Evolutionary conservation across 495 filamentous ascomycete species (phyloP).

Genomic region (Penicillium longicatenatum): DNA sequence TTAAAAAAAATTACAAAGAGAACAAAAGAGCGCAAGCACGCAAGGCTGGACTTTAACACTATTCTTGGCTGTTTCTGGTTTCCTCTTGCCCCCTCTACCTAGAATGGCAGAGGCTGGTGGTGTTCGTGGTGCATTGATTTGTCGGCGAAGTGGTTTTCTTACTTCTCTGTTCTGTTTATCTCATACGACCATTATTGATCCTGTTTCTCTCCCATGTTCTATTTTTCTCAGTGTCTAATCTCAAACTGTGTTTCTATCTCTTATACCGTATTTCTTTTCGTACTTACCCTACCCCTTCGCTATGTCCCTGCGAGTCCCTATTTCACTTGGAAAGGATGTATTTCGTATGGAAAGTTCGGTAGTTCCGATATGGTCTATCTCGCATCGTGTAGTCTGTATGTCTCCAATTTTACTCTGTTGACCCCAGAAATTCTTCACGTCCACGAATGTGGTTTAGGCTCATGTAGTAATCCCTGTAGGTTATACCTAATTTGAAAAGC

Average conservation of each 20-base stretch:
- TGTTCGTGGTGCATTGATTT: constrained; percentile 50
- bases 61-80: constrained; percentile 32
- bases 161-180: constrained; percentile 27
- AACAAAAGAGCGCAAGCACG: constrained; percentile 38
- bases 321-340: background rate
- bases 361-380: background rate
- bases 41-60: constrained; percentile 38
- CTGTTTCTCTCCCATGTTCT: constrained; percentile 9
- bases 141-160: constrained; percentile 33
- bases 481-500: background rate
- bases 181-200: constrained; percentile 26
- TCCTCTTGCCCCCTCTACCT: constrained; percentile 40
- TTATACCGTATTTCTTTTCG: background rate
- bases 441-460: background rate
- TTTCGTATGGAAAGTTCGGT: background rate
- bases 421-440: background rate
- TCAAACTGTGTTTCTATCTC: constrained; percentile 16
- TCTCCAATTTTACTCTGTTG: background rate
- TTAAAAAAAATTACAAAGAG: constrained; percentile 29
- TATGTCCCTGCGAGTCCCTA: background rate
- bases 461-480: background rate
- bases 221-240: constrained; percentile 27
- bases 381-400: background rate
- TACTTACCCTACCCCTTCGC: background rate
- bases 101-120: constrained; percentile 48